A percentile compares a stretch with the other conserved stretches of the same genome.
Conservation (phyloP, 1,284 basidiomycete species). For the Farysia itapuensis region DNA sequence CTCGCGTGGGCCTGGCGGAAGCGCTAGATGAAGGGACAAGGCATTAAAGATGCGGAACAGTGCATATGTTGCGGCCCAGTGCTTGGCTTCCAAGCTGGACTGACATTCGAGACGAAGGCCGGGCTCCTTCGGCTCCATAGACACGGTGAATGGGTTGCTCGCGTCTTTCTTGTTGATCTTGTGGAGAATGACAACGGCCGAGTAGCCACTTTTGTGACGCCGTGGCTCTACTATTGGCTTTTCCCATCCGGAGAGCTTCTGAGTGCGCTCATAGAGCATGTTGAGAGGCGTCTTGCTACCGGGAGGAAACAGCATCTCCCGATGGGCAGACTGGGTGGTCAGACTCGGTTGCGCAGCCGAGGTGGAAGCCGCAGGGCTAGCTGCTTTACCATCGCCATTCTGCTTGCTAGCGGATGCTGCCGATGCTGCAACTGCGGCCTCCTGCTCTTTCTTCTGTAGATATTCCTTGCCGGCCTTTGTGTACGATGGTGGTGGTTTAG, state of each 20-base stretch:
- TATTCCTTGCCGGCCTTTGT: slow-evolving; percentile 36
- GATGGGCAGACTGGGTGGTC: background rate
- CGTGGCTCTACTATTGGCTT: slow-evolving; percentile 53
- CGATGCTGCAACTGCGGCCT: slow-evolving; percentile 2
- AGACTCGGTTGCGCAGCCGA: background rate
- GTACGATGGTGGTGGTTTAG: slow-evolving; percentile 45
- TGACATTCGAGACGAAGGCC: slow-evolving; percentile 42
- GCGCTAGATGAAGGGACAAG: slow-evolving; percentile 47
- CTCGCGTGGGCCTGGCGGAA: slow-evolving; percentile 56
- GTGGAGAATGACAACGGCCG: slow-evolving; percentile 51
- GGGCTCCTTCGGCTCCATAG: slow-evolving; percentile 54
- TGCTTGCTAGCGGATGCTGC: slow-evolving; percentile 1
- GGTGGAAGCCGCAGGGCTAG: no score
- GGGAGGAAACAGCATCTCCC: slow-evolving; percentile 55
- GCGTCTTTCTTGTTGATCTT: slow-evolving; percentile 57
- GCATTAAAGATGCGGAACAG: slow-evolving; percentile 57
- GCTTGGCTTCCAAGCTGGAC: slow-evolving; percentile 50
- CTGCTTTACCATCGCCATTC: background rate
- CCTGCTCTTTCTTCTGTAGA: slow-evolving; percentile 11
- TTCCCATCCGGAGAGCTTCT: slow-evolving; percentile 55
- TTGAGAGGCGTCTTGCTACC: slow-evolving; percentile 59
- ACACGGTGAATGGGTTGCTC: slow-evolving; percentile 45
- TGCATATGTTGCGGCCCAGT: slow-evolving; percentile 60
- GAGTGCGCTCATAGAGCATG: slow-evolving; percentile 56
- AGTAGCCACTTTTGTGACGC: slow-evolving; percentile 40